A percentile compares a stretch with the other conserved stretches of the same genome.
Conservation (phyloP, 805 yeast genomes). For the Lipomyces oligophaga region DNA sequence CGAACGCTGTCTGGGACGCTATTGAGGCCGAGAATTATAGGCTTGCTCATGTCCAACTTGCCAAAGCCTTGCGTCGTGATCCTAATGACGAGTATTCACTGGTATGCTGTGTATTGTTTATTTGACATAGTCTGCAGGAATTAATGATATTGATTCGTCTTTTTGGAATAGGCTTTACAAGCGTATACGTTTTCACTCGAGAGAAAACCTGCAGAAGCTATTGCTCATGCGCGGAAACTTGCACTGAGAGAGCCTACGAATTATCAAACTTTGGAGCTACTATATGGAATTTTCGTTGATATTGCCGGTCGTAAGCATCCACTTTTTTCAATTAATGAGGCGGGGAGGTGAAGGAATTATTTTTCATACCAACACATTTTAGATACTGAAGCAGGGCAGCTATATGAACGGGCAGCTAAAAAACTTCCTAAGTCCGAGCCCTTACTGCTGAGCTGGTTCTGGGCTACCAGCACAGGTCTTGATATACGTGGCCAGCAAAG, state of each 20-base stretch:
- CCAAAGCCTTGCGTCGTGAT: slow-evolving; percentile 25
- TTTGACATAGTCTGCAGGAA: not conserved
- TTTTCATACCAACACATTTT: not conserved
- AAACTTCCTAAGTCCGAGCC: slow-evolving; percentile 24
- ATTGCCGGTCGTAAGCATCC: slow-evolving; percentile 15
- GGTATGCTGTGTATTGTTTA: slow-evolving; percentile 4
- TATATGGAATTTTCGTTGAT: slow-evolving; percentile 22
- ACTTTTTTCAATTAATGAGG: not conserved
- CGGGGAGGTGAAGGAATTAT: not conserved
- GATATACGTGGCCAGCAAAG: slow-evolving; percentile 27
- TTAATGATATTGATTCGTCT: not conserved
- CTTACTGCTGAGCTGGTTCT: slow-evolving; percentile 21
- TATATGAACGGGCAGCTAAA: slow-evolving; percentile 24
- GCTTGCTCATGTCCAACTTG: slow-evolving; percentile 23
- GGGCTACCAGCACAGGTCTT: slow-evolving; percentile 25
- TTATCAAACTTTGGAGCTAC: slow-evolving; percentile 16
- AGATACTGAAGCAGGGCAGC: slow-evolving; percentile 18
- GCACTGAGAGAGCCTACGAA: slow-evolving; percentile 16
- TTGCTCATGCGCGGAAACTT: slow-evolving; percentile 12
- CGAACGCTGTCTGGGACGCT: slow-evolving; percentile 27
- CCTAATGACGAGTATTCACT: slow-evolving; percentile 21
- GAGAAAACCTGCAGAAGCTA: slow-evolving; percentile 19
- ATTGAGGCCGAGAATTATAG: slow-evolving; percentile 27
- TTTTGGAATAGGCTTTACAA: slow-evolving; percentile 10
- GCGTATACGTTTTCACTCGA: slow-evolving; percentile 25